phyloP scores from a whole-genome alignment of 2,329 filamentous ascomycete genomes.

The Cercospora zeina region DNA sequence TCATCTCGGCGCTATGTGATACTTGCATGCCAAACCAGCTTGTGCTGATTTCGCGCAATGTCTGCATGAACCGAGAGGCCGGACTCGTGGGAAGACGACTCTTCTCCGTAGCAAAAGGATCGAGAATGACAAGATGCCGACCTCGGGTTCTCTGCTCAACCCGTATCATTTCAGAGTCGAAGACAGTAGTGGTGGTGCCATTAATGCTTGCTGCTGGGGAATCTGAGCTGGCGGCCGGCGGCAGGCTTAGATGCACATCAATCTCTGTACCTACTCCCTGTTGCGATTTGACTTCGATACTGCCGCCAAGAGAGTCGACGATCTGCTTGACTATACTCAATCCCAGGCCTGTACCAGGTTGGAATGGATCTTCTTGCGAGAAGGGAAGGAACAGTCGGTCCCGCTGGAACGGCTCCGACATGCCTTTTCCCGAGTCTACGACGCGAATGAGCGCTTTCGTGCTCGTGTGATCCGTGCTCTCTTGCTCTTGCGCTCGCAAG shows the following conservation, averaged over 20 bases:
- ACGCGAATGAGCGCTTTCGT: conserved; percentile 28
- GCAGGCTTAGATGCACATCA: conserved; percentile 26
- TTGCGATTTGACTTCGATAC: conserved; percentile 58
- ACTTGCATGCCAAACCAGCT: conserved; percentile 33
- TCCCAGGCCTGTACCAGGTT: conserved; percentile 41
- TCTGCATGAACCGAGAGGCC: conserved; percentile 27
- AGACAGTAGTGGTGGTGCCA: background rate
- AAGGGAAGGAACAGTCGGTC: conserved; percentile 41
- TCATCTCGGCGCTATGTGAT: conserved; percentile 23
- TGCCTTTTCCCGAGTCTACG: conserved; percentile 41
- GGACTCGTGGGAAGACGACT: conserved; percentile 15
- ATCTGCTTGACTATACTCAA: conserved; percentile 49
- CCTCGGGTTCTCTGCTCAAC: conserved; percentile 23
- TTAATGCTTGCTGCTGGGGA: background rate
- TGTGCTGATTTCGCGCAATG: conserved; percentile 26
- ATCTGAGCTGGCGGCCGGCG: conserved; percentile 18
- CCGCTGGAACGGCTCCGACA: conserved; percentile 37
- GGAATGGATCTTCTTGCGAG: conserved; percentile 39
- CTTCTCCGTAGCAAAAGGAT: conserved; percentile 10
- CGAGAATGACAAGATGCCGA: conserved; percentile 30
- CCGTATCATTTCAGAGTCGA: conserved; percentile 22
- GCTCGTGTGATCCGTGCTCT: conserved; percentile 25
- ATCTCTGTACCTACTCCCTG: conserved; percentile 38
- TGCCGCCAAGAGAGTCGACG: conserved; percentile 60
- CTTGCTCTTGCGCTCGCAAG: conserved; percentile 38